phyloP scores from a whole-genome alignment of 2,329 filamentous ascomycete species.

The Aschersonia sp. region DNA sequence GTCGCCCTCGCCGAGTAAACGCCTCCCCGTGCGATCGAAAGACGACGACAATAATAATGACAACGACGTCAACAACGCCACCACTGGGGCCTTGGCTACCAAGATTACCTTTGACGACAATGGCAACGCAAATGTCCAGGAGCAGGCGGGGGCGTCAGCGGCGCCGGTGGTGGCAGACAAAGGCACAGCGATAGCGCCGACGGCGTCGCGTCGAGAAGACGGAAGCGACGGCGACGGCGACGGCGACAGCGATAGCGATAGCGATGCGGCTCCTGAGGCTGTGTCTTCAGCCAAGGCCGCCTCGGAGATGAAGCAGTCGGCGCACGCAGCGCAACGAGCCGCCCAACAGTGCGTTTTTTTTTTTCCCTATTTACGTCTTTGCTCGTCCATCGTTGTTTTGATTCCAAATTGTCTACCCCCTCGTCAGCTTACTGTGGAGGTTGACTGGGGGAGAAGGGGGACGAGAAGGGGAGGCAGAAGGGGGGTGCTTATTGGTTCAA shows the following conservation, averaged over 20 bases:
- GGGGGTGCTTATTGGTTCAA: too few relatives aligned
- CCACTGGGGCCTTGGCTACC: constrained; percentile 3
- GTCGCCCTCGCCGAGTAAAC: constrained; percentile 6
- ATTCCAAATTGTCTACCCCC: background rate
- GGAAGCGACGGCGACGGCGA: constrained; percentile 35
- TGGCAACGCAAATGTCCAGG: constrained; percentile 9
- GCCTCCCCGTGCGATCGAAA: constrained; percentile 19
- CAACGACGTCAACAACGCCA: too few relatives aligned
- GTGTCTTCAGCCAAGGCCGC: constrained; percentile 38
- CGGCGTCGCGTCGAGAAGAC: background rate
- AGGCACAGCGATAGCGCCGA: constrained; percentile 1
- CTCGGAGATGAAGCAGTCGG: constrained; percentile 27
- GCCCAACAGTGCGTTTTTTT: constrained; percentile 31
- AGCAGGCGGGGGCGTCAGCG: too few relatives aligned
- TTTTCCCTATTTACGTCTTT: background rate
- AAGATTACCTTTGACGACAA: constrained; percentile 19
- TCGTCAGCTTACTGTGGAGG: too few relatives aligned
- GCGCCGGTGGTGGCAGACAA: constrained; percentile 3
- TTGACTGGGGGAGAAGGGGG: too few relatives aligned
- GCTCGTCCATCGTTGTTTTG: background rate
- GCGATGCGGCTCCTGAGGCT: constrained; percentile 43
- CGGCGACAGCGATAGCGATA: constrained; percentile 23
- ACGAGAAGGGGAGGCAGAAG: too few relatives aligned
- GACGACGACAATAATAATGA: constrained; percentile 8
- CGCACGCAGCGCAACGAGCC: constrained; percentile 31